Base-by-base conservation (phyloP, 2,329 filamentous ascomycete species). In the Fusarium duplospermum region DNA sequence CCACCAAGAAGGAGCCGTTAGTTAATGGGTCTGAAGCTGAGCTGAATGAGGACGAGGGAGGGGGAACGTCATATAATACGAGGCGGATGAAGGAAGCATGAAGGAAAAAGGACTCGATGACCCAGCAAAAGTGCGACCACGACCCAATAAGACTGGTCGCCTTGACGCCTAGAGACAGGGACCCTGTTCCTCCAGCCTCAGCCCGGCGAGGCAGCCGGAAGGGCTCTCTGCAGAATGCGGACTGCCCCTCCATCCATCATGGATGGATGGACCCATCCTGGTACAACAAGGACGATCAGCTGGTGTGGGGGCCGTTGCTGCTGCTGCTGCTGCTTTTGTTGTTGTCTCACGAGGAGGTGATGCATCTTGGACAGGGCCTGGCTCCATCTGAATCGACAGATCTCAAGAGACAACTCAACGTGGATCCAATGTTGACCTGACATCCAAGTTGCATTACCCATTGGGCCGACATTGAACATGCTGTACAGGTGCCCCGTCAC, bases 181-280 rank as follows among this genome's bases (percentile, higher is more conserved):
- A 24, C 52, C 62, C 52, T 47, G 62, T 14, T n/a, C 62, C 14
- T 27, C 29, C 35, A 35, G 58, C 62, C 62, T 45, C 33, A 47
- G 35, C 33, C 62, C 27, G 33, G 61, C 62, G 69, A 69, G 70
- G 72, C 62, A 75, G 66, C 72, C 61, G 14, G 31, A 40, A 24
- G 42, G 42, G 20, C 33, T 36, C 33, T 54, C 38, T 36, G 20
- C 50, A 35, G 47, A 35, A 20, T 36, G 20, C 38, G n/a, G 47
- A 35, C 20, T 10, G 22, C 60, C 60, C 60, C 59, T 62, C 60
- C 60, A 20, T 35, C 45, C 33, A 24, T 29, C 58, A 62, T 38
- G 50, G 36, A 33, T 38, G 50, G 36, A 33, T 20, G 31, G 50
- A n/a, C 31, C 33, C 60, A 62, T 62, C 35, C 47, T 56, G 52